phyloP scores from a whole-genome alignment of 129 eudicot species.

The Smallanthus sonchifolius region DNA sequence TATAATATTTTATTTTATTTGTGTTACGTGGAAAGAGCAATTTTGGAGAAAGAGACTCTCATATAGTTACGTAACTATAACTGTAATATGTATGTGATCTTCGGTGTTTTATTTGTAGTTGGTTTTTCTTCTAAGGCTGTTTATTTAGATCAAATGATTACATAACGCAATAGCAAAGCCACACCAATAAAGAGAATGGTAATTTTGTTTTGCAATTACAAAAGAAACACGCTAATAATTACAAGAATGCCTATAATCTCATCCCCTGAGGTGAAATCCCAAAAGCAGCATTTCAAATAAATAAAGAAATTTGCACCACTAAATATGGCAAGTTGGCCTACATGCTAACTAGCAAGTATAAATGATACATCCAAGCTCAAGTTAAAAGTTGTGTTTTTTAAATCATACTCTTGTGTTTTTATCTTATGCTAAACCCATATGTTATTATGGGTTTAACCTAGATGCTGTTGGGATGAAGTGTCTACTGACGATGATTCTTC shows the following conservation, averaged over 20 bases:
- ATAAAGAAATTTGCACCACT: background rate
- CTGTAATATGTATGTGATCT: no score
- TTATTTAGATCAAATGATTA: background rate
- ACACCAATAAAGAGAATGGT: background rate
- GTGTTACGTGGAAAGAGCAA: no score
- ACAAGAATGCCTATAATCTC: conserved; percentile 13
- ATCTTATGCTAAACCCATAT: conserved; percentile 12
- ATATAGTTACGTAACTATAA: no score
- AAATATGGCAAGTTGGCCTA: background rate
- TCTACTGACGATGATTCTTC: conserved; percentile 36
- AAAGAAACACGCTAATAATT: background rate
- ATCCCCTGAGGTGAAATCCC: background rate
- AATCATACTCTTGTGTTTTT: conserved; percentile 7
- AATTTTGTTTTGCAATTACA: conserved; percentile 1
- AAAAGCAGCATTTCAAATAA: background rate
- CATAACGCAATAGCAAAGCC: no score
- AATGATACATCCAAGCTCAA: conserved; percentile 2
- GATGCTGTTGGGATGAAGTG: conserved; percentile 17
- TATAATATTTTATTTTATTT: no score
- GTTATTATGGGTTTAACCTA: conserved; percentile 13
- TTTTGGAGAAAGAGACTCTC: no score
- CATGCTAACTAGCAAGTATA: background rate
- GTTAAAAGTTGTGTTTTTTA: background rate
- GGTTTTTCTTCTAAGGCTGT: background rate
- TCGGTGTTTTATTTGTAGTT: background rate